Evolutionary conservation across 768 basidiomycete species (phyloP).

Genomic region (Mycena maculata): DNA sequence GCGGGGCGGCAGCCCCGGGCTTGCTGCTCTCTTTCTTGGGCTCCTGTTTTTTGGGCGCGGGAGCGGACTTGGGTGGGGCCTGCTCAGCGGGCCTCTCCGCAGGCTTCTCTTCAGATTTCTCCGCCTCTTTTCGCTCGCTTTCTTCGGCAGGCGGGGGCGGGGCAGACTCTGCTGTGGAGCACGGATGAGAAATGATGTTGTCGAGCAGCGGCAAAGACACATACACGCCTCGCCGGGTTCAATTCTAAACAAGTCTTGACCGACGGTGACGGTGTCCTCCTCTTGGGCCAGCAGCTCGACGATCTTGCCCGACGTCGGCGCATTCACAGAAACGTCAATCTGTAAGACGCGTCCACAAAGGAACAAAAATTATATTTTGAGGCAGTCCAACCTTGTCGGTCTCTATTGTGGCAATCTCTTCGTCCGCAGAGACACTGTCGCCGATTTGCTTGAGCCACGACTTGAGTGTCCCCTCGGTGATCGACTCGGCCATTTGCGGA

Average conservation of each 20-base stretch:
- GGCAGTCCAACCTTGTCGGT: slow-evolving; percentile 88
- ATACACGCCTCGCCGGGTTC: slow-evolving; percentile 80
- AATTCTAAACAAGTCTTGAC: slow-evolving; percentile 92
- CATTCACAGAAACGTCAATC: slow-evolving; percentile 98
- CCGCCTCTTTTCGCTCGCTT: slow-evolving; percentile 51
- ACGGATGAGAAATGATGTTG: neutral
- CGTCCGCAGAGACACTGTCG: slow-evolving; percentile 89
- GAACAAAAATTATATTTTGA: slow-evolving; percentile 4
- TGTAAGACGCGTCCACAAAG: slow-evolving; percentile 45
- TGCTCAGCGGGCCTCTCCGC: slow-evolving; percentile 48
- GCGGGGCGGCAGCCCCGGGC: slow-evolving; percentile 38
- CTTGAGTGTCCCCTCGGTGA: slow-evolving; percentile 97
- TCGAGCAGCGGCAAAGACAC: slow-evolving; percentile 48
- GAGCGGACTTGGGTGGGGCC: slow-evolving; percentile 43
- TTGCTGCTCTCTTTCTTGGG: slow-evolving; percentile 44
- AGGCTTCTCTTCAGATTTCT: slow-evolving; percentile 58
- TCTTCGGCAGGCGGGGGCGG: slow-evolving; percentile 47
- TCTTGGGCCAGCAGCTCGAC: slow-evolving; percentile 88
- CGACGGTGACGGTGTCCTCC: slow-evolving; percentile 94
- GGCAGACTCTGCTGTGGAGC: slow-evolving; percentile 37
- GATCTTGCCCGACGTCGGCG: slow-evolving; percentile 88
- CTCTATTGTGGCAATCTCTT: slow-evolving; percentile 98
- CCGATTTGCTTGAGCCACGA: slow-evolving; percentile 94
- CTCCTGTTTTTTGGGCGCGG: slow-evolving; percentile 34
- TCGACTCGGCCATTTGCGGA: slow-evolving; percentile 98